Evolutionary conservation across 176 grass and related monocot species (phyloP), one percentile per base, ranked within the genome.

Genomic region (Alopecurus myosuroides): DNA sequence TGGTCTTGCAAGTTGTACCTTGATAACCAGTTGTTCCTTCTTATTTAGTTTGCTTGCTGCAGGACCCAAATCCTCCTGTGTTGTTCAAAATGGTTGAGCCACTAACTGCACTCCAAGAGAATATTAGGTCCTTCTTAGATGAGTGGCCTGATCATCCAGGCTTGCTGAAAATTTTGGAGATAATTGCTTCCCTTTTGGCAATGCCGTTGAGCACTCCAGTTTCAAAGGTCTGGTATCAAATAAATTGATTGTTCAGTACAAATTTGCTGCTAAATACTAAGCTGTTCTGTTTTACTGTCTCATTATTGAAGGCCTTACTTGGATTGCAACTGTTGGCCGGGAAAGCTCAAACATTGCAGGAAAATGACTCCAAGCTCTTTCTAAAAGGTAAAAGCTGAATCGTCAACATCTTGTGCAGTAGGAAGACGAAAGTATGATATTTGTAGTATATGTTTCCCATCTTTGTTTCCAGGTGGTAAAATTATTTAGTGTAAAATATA

Each of bases 61-160:
- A 94, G 95, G 93, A 98, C 65, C 71, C 93, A 76, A 98, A 95
- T 87, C 74, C 93, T 85, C 84, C 88, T 23, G 68, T 89, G 36
- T 56, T 95, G 55, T 91, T 91, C 68, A 95, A 90, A 85, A 98
- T 98, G 93, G 91, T 95, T 53, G 92, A 92, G 28, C 81, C 87
- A 82, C 19, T 98, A 36, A 89, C 53, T 30, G 9, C 82, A 60
- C 81, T 95, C 76, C 75, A 90, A 88, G 85, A 88, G 34, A 76
- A 74, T 83, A 87, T 98, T 88, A 91, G 75, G 46, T 39, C 11
- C 68, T 98, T 92, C 87, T 78, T 98, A 81, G 75, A 86, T 26
- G 93, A 98, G 48, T 98, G 93, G 89, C 91, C 93, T 14, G 96
- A 90, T 60, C 96, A 98, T 82, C 93, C 96, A 73, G 91, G 86